phyloP scores from a whole-genome alignment of 306 rosid genomes.

The Crataegus laevigata region DNA sequence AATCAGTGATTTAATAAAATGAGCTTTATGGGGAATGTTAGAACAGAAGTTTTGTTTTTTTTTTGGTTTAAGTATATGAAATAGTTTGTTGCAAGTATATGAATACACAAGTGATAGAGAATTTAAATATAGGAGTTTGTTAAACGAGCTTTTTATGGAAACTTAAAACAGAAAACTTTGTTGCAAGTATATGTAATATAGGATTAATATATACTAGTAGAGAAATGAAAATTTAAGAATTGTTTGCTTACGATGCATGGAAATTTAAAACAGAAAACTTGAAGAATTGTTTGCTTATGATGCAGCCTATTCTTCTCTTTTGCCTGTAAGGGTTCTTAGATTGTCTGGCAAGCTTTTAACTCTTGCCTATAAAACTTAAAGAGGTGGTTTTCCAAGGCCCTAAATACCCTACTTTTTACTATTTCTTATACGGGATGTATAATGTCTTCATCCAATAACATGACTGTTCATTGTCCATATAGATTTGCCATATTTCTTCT shows the following conservation, averaged over 20 bases:
- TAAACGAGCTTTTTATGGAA: background rate
- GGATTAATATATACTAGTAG: background rate
- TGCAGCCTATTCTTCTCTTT: background rate
- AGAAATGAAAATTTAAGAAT: background rate
- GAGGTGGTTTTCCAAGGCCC: background rate
- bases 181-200: background rate
- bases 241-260: background rate
- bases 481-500: constrained; percentile 1
- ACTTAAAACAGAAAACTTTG: background rate
- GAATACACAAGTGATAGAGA: background rate
- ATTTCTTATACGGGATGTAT: background rate
- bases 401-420: background rate
- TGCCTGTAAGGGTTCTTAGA: background rate
- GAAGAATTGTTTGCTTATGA: background rate
- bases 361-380: background rate
- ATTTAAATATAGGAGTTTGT: background rate
- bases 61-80: no score
- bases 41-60: no score
- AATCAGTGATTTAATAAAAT: background rate
- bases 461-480: background rate
- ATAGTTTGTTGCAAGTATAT: background rate
- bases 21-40: background rate
- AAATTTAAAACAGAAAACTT: background rate
- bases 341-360: background rate
- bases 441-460: no score